phyloP scores from a whole-genome alignment of 345 rosid species.

The Arabis alpina region DNA sequence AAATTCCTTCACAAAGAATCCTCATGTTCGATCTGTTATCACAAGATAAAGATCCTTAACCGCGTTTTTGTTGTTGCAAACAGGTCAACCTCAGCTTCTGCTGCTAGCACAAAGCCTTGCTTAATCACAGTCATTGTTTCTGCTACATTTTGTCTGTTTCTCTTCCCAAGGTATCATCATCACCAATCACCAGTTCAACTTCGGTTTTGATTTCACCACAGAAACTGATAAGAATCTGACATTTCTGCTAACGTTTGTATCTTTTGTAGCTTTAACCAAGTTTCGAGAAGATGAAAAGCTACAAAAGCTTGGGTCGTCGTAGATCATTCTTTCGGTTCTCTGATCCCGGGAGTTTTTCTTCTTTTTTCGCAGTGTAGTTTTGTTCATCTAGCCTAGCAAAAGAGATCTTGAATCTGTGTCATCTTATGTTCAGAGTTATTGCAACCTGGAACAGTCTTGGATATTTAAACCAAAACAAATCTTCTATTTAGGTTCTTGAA shows the following conservation, averaged over 20 bases:
- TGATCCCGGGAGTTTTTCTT: conserved; percentile 5
- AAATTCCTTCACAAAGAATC: background rate
- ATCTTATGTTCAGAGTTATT: conserved; percentile 20
- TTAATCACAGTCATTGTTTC: conserved; percentile 37
- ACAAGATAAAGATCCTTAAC: background rate
- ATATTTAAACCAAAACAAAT: background rate
- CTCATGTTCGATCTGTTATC: background rate
- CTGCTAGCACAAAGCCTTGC: conserved; percentile 44
- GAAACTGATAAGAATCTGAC: conserved; percentile 7
- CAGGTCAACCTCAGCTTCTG: conserved; percentile 58
- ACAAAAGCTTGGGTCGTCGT: conserved; percentile 22
- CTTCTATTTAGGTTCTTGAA: background rate
- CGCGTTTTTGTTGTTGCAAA: conserved; percentile 10
- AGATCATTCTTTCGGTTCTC: conserved; percentile 30
- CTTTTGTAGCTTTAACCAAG: conserved; percentile 29
- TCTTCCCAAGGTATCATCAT: conserved; percentile 45
- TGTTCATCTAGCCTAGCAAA: conserved; percentile 30
- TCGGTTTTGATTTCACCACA: background rate
- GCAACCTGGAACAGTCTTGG: conserved; percentile 7
- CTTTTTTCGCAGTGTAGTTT: conserved; percentile 17
- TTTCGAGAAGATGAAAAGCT: conserved; percentile 31
- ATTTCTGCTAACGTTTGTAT: background rate
- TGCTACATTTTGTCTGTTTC: conserved; percentile 39
- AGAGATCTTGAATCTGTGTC: conserved; percentile 4
- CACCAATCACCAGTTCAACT: conserved; percentile 18